Evolutionary conservation across 495 filamentous ascomycete species (phyloP).

Genomic region (Pseudomonodictys pantanalensis): DNA sequence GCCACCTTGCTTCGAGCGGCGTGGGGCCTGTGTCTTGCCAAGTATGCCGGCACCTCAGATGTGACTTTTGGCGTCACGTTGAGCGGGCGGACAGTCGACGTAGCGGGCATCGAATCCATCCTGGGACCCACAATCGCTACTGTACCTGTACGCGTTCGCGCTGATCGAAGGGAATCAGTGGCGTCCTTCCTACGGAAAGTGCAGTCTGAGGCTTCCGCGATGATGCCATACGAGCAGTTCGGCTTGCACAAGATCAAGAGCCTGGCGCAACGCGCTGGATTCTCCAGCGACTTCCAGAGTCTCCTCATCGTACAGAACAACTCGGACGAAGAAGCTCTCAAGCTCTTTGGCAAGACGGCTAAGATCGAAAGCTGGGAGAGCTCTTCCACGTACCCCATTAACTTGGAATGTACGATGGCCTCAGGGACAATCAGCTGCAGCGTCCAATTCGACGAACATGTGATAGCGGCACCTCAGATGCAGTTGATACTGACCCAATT

Average conservation of each 20-base stretch:
- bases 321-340: no score
- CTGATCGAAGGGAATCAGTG: not conserved
- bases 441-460: not conserved
- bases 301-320: not conserved
- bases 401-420: no score
- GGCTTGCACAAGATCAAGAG: not conserved
- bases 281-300: not conserved
- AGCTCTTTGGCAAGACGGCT: no score
- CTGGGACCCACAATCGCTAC: conserved; percentile 2
- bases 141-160: not conserved
- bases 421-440: no score
- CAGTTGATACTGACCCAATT: no score
- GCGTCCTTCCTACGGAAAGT: not conserved
- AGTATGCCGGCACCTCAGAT: not conserved
- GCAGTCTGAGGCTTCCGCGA: not conserved
- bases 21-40: not conserved
- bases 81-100: not conserved
- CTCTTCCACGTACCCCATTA: no score
- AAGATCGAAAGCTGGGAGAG: no score
- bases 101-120: not conserved
- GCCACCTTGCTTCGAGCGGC: not conserved
- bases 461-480: no score
- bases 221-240: not conserved
- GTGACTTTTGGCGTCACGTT: not conserved
- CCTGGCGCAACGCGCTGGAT: not conserved